Percentiles rank a stretch among this genome's conserved stretches.
Evolutionary conservation across 2,329 filamentous ascomycete species (phyloP).

Genomic region (Hypoxylon sp.): DNA sequence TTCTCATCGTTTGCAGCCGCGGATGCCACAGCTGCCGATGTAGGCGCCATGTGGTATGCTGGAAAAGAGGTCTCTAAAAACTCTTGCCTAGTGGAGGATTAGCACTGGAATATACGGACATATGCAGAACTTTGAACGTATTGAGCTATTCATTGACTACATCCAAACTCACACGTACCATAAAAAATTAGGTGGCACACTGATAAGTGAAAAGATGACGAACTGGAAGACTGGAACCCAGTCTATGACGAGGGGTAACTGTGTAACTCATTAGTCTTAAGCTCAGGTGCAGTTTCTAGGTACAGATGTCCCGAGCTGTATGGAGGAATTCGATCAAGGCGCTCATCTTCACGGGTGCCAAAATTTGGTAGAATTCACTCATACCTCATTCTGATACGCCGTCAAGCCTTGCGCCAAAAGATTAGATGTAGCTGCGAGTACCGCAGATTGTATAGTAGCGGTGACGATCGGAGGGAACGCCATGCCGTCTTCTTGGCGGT

Average conservation of each 20-base stretch:
- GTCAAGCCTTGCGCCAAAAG: conserved; percentile 79
- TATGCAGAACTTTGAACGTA: no score
- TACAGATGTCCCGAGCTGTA: conserved; percentile 8
- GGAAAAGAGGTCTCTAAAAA: conserved; percentile 83
- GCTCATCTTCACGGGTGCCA: background rate
- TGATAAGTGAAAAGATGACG: conserved; percentile 78
- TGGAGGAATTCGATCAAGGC: conserved; percentile 18
- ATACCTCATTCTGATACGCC: conserved; percentile 72
- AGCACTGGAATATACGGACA: conserved; percentile 21
- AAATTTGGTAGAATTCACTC: conserved; percentile 38
- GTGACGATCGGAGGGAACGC: conserved; percentile 67
- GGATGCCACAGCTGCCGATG: conserved; percentile 58
- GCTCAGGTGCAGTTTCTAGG: background rate
- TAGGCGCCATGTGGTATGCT: conserved; percentile 67
- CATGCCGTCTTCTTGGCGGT: conserved; percentile 48
- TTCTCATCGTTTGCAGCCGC: conserved; percentile 61
- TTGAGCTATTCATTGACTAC: background rate
- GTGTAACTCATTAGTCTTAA: conserved; percentile 22
- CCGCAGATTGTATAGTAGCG: conserved; percentile 75
- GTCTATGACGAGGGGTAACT: conserved; percentile 75
- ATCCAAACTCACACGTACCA: conserved; percentile 70
- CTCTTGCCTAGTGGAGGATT: conserved; percentile 72
- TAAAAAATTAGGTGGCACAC: conserved; percentile 85
- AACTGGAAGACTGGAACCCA: conserved; percentile 81
- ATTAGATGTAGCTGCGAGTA: conserved; percentile 78